Evolutionary conservation across 2,329 filamentous ascomycete genomes (phyloP).

Genomic region (Hymenotorrendiella dingleyae): DNA sequence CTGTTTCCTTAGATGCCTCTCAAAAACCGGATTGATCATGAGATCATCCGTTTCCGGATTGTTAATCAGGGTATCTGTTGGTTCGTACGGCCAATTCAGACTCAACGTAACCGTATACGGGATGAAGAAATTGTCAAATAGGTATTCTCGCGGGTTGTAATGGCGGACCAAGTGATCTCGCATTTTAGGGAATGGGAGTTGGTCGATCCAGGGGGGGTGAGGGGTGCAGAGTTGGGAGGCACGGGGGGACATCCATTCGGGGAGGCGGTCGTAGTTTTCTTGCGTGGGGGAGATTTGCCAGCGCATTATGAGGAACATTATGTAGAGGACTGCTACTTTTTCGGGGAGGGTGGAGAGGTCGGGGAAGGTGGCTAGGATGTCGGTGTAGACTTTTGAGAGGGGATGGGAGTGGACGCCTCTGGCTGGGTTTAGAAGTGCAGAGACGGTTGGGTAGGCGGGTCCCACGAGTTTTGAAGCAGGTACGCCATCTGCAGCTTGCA

Average conservation of each 20-base stretch:
- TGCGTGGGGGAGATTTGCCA: constrained; percentile 77
- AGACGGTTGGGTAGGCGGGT: constrained; percentile 73
- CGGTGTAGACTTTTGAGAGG: constrained; percentile 77
- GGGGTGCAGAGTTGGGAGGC: constrained; percentile 58
- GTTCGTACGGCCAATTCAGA: constrained; percentile 80
- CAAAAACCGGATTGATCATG: constrained; percentile 81
- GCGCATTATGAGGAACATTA: constrained; percentile 82
- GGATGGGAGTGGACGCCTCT: constrained; percentile 61
- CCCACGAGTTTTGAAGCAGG: constrained; percentile 62
- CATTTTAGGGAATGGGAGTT: constrained; percentile 73
- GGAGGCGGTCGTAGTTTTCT: constrained; percentile 74
- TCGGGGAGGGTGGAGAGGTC: constrained; percentile 74
- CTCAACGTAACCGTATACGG: constrained; percentile 71
- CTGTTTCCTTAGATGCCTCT: constrained; percentile 67
- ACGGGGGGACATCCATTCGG: constrained; percentile 64
- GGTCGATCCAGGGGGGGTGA: constrained; percentile 79
- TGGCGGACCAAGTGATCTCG: constrained; percentile 57
- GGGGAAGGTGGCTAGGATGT: constrained; percentile 79
- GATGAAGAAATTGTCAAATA: constrained; percentile 78
- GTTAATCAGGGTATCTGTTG: constrained; percentile 59
- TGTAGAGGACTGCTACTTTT: constrained; percentile 72
- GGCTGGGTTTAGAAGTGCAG: constrained; percentile 68
- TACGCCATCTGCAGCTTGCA: constrained; percentile 60
- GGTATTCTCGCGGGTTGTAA: constrained; percentile 44
- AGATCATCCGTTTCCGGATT: constrained; percentile 56